Evolutionary conservation across 495 filamentous ascomycete genomes (phyloP).

Genomic region (Pseudomonodictys pantanalensis): DNA sequence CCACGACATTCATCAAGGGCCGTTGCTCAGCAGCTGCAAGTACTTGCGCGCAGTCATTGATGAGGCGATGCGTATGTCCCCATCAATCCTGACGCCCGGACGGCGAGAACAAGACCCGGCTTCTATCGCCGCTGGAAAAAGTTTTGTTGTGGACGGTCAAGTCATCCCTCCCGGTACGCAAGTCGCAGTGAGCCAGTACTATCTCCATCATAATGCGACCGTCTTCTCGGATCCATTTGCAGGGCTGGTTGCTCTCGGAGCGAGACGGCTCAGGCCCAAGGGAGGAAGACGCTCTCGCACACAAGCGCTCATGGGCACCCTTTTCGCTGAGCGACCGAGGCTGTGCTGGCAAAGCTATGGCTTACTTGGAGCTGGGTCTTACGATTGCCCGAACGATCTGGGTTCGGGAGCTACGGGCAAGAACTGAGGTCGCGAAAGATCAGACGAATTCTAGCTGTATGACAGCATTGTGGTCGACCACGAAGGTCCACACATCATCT

Average conservation of each 20-base stretch:
- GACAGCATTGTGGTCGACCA: too few relatives aligned
- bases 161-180: slow-evolving; percentile 2
- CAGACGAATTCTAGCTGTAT: too few relatives aligned
- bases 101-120: not conserved
- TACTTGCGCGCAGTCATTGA: slow-evolving; percentile 15
- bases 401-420: too few relatives aligned
- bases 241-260: slow-evolving; percentile 53
- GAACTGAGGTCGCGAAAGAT: too few relatives aligned
- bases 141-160: slow-evolving; percentile 30
- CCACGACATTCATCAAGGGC: not conserved
- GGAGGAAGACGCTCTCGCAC: not conserved
- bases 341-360: slow-evolving; percentile 28
- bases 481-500: too few relatives aligned
- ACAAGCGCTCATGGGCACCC: slow-evolving; percentile 12
- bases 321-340: slow-evolving; percentile 19
- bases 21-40: not conserved
- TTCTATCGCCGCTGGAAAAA: slow-evolving; percentile 36
- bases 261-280: not conserved
- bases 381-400: slow-evolving; percentile 16
- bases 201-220: slow-evolving; percentile 1
- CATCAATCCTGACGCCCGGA: not conserved
- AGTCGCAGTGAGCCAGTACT: slow-evolving; percentile 2
- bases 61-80: slow-evolving; percentile 18
- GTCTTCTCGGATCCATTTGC: slow-evolving; percentile 32
- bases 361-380: slow-evolving; percentile 25